A percentile compares a stretch with the other conserved stretches of the same genome.
Conservation (phyloP, 2,329 filamentous ascomycete species). For the Hypoxylon sp. region DNA sequence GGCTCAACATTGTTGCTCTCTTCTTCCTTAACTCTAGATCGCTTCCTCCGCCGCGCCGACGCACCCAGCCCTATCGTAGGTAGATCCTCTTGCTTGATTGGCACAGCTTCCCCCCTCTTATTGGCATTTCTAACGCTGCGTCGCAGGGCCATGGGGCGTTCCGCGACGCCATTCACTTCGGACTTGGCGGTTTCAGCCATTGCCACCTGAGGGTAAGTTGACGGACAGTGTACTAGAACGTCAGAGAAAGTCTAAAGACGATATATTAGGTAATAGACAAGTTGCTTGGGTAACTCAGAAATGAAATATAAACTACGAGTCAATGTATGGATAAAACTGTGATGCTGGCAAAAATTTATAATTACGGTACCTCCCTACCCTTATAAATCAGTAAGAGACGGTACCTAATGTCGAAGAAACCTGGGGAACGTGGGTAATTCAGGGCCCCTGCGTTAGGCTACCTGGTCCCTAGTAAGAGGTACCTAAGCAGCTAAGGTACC, state of each 20-base stretch:
- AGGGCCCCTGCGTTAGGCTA: constrained; percentile 3
- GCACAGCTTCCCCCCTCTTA: constrained; percentile 14
- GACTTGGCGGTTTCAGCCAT: constrained; percentile 29
- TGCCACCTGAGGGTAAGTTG: neutral
- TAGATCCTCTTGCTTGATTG: constrained; percentile 37
- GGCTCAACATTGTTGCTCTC: constrained; percentile 17
- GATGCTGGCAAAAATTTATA: neutral
- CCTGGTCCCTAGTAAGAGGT: no score
- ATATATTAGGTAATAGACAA: neutral
- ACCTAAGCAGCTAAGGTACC: no score
- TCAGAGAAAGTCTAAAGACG: neutral
- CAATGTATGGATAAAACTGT: neutral
- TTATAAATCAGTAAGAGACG: constrained; percentile 19
- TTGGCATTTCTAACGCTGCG: constrained; percentile 45
- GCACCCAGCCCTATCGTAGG: neutral
- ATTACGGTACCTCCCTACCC: neutral
- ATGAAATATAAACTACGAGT: neutral
- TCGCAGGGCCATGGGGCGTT: constrained; percentile 30
- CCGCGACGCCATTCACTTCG: constrained; percentile 12
- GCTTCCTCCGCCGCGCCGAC: constrained; percentile 34
- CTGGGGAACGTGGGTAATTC: neutral
- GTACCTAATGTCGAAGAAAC: constrained; percentile 45
- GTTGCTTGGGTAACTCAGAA: no score
- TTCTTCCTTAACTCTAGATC: constrained; percentile 40
- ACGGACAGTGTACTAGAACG: neutral